A percentile compares a stretch with the other conserved stretches of the same genome.
phyloP scores from a whole-genome alignment of 495 filamentous ascomycete species.

The Xylaria grammica region DNA sequence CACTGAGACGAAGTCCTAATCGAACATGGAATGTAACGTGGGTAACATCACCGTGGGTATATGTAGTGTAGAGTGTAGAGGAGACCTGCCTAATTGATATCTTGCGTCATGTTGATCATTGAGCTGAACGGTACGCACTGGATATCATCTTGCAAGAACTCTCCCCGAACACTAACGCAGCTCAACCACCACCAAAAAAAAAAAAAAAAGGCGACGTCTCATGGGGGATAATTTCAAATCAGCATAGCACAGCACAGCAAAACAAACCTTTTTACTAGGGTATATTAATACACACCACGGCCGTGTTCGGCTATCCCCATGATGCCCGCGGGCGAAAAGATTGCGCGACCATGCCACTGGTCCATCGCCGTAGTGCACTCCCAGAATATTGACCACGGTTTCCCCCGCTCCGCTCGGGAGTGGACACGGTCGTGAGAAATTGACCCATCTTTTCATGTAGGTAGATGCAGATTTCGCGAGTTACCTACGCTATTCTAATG shows the following conservation, averaged over 20 bases:
- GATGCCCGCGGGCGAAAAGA: background rate
- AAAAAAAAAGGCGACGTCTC: background rate
- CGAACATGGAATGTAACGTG: constrained; percentile 4
- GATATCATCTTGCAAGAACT: background rate
- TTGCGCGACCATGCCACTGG: background rate
- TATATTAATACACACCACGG: too few species aligned
- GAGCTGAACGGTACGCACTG: background rate
- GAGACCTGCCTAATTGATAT: constrained; percentile 16
- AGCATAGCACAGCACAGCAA: background rate
- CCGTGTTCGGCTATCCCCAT: background rate
- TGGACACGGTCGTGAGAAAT: background rate
- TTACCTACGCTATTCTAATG: background rate
- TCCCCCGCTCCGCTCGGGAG: constrained; percentile 3
- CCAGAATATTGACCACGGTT: background rate
- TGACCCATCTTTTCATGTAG: constrained; percentile 15
- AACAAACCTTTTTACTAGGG: background rate
- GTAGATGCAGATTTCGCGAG: constrained; percentile 9
- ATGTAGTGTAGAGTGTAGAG: too few species aligned
- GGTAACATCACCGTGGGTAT: background rate
- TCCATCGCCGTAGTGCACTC: background rate
- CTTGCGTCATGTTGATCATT: constrained; percentile 9
- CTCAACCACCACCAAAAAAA: too few species aligned
- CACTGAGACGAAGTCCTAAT: background rate
- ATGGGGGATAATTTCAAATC: constrained; percentile 1
- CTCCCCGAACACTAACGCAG: constrained; percentile 17